Evolutionary conservation across 805 yeast species (phyloP).

Genomic region (Metschnikowia cubensis): DNA sequence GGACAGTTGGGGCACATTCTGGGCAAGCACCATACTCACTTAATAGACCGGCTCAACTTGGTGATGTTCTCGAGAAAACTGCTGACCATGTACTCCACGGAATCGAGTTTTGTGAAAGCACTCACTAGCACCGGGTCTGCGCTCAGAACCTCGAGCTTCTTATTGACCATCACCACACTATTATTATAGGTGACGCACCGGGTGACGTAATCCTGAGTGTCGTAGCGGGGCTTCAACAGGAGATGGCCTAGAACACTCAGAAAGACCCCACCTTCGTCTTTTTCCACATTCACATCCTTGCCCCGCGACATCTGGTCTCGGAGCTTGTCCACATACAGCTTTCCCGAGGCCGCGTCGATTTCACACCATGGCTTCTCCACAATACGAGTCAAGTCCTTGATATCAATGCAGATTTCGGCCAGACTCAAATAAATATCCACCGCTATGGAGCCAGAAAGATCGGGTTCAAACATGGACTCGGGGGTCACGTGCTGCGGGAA

Average conservation of each 20-base stretch:
- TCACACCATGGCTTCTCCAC: constrained; percentile 61
- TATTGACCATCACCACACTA: constrained; percentile 58
- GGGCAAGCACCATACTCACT: too few relatives aligned
- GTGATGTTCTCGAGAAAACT: constrained; percentile 24
- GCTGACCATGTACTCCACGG: constrained; percentile 49
- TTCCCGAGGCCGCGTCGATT: constrained; percentile 41
- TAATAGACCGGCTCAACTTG: constrained; percentile 7
- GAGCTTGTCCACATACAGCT: constrained; percentile 55
- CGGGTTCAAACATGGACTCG: constrained; percentile 41
- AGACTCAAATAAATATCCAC: constrained; percentile 58
- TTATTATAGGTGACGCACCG: constrained; percentile 58
- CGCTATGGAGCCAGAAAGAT: constrained; percentile 43
- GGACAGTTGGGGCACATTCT: too few relatives aligned
- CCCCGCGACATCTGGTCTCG: constrained; percentile 48
- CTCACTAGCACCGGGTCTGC: constrained; percentile 67
- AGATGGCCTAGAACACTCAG: constrained; percentile 24
- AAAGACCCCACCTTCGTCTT: constrained; percentile 13
- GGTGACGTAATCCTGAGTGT: constrained; percentile 50
- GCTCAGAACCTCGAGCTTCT: constrained; percentile 55
- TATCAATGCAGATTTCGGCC: constrained; percentile 60
- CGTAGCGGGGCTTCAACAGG: constrained; percentile 27
- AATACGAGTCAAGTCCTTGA: constrained; percentile 47
- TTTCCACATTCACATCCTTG: constrained; percentile 7
- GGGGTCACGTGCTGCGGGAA: constrained; percentile 54
- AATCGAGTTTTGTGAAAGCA: constrained; percentile 58